Evolutionary conservation across 2,329 filamentous ascomycete genomes (phyloP).

Genomic region (Penicillium sp.): DNA sequence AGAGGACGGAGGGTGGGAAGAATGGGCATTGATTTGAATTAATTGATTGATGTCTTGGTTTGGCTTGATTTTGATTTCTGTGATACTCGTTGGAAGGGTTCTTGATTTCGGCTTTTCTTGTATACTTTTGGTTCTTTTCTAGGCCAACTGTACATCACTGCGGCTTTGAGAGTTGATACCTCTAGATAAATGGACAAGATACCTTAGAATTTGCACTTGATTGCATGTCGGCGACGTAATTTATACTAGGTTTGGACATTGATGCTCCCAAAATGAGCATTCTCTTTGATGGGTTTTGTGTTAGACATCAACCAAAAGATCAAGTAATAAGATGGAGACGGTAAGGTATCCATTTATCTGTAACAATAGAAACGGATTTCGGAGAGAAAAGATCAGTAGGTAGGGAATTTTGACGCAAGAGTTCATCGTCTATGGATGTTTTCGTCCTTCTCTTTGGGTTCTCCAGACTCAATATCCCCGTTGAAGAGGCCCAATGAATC

Average conservation of each 20-base stretch:
- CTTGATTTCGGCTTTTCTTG: neutral
- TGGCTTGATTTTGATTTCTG: neutral
- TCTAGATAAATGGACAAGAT: slow-evolving; percentile 24
- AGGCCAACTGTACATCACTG: slow-evolving; percentile 22
- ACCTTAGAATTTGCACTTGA: slow-evolving; percentile 1
- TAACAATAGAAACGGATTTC: too few relatives aligned
- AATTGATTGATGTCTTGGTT: too few relatives aligned
- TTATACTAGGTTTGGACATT: neutral
- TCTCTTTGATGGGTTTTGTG: neutral
- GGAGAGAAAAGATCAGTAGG: too few relatives aligned
- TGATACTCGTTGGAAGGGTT: neutral
- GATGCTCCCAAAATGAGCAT: neutral
- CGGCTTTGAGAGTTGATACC: slow-evolving; percentile 20
- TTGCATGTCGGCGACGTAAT: neutral
- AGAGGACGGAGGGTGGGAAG: slow-evolving; percentile 69
- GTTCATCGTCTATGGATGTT: too few relatives aligned
- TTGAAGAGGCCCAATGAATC: too few relatives aligned
- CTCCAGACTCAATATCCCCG: neutral
- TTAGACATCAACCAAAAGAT: neutral
- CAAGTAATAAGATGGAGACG: neutral
- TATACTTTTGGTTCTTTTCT: slow-evolving; percentile 13
- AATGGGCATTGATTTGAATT: slow-evolving; percentile 47
- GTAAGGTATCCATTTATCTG: too few relatives aligned
- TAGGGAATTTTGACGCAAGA: too few relatives aligned
- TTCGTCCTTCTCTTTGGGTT: neutral